These are phyloP conservation scores for Nakaseomyces uthaithaninus DNA, from an alignment of 1,139 yeast genomes.

Conservation along the genomic window DNA sequence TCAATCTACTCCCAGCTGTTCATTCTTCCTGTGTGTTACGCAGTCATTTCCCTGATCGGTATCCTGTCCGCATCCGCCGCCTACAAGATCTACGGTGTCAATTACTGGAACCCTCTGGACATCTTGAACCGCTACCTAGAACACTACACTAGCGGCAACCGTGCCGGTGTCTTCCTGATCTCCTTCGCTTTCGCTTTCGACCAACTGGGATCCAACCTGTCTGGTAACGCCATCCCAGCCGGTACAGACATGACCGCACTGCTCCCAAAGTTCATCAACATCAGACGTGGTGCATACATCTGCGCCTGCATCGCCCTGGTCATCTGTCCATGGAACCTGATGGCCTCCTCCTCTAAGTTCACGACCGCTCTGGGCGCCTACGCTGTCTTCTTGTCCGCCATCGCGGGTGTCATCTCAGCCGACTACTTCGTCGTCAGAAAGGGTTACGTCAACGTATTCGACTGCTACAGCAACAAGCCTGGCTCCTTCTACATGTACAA, in stretches of 20 bases:
- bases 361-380: slow-evolving; percentile 81
- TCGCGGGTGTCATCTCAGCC: slow-evolving; percentile 73
- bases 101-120: slow-evolving; percentile 81
- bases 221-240: slow-evolving; percentile 81
- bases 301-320: slow-evolving; percentile 72
- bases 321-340: slow-evolving; percentile 84
- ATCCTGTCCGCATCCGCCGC: slow-evolving; percentile 80
- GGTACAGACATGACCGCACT: slow-evolving; percentile 88
- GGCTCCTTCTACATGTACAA: slow-evolving; percentile 50
- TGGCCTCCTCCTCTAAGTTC: slow-evolving; percentile 65
- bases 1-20: slow-evolving; percentile 48
- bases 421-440: slow-evolving; percentile 73
- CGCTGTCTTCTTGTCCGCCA: slow-evolving; percentile 75
- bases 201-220: slow-evolving; percentile 79
- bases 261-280: slow-evolving; percentile 68
- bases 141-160: slow-evolving; percentile 53
- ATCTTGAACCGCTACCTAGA: slow-evolving; percentile 59
- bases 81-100: slow-evolving; percentile 53
- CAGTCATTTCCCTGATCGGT: slow-evolving; percentile 76
- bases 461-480: slow-evolving; percentile 45
- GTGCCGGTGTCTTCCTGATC: slow-evolving; percentile 81
- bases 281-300: slow-evolving; percentile 72
- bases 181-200: slow-evolving; percentile 71
- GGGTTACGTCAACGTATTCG: slow-evolving; percentile 57
- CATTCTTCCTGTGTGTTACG: slow-evolving; percentile 68